Evolutionary conservation across 2,329 filamentous ascomycete genomes (phyloP).

Genomic region (Cordyceps pruinosa): DNA sequence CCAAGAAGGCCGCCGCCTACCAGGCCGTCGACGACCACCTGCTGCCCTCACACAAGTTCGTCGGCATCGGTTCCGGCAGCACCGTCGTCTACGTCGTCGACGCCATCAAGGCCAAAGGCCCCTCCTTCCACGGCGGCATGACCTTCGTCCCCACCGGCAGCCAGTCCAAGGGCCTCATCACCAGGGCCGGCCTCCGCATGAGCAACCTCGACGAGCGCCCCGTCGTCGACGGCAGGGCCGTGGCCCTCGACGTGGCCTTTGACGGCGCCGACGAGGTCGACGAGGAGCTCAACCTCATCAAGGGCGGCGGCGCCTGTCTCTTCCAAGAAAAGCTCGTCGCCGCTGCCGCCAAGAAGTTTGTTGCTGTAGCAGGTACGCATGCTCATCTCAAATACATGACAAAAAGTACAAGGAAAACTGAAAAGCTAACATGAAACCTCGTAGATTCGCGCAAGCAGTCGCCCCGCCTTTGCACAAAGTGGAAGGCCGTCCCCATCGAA

Average conservation of each 20-base stretch:
- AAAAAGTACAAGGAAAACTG: not conserved
- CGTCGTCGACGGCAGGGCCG: slow-evolving; percentile 29
- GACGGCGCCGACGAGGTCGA: slow-evolving; percentile 98
- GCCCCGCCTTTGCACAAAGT: slow-evolving; percentile 62
- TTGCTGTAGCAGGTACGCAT: slow-evolving; percentile 70
- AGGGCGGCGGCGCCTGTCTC: slow-evolving; percentile 93
- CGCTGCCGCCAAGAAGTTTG: slow-evolving; percentile 72
- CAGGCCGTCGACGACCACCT: slow-evolving; percentile 70
- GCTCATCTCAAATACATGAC: not conserved
- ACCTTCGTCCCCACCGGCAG: slow-evolving; percentile 88
- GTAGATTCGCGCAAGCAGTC: slow-evolving; percentile 87
- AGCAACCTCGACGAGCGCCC: slow-evolving; percentile 73
- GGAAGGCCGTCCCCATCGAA: slow-evolving; percentile 88
- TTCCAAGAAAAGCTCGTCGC: slow-evolving; percentile 98
- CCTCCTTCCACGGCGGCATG: slow-evolving; percentile 53
- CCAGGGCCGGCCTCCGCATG: slow-evolving; percentile 67
- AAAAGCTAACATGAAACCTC: not conserved
- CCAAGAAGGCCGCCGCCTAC: slow-evolving; percentile 69
- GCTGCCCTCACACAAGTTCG: slow-evolving; percentile 50
- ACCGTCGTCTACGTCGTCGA: slow-evolving; percentile 82
- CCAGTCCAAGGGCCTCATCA: slow-evolving; percentile 82
- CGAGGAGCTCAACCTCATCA: slow-evolving; percentile 90
- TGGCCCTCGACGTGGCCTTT: slow-evolving; percentile 79
- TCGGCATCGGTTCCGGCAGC: slow-evolving; percentile 76
- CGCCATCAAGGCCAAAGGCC: slow-evolving; percentile 60